Conservation (phyloP, 2,329 filamentous ascomycete species). For the Dendryphion nanum region DNA sequence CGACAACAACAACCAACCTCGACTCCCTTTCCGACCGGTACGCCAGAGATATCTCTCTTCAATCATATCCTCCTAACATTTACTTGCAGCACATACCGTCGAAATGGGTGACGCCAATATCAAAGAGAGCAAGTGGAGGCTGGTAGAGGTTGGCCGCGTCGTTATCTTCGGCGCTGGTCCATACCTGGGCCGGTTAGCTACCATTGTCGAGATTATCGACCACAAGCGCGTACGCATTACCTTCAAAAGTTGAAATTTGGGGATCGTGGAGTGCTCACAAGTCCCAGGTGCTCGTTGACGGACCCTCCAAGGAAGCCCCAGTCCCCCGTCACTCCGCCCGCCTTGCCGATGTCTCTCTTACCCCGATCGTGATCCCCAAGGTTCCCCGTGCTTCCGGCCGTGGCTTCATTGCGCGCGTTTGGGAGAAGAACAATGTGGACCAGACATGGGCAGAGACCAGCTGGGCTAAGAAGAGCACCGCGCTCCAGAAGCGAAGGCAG, state of each 20-base stretch:
- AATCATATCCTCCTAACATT: slow-evolving; percentile 27
- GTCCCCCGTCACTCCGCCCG: slow-evolving; percentile 85
- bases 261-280: slow-evolving; percentile 27
- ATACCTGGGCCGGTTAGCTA: slow-evolving; percentile 80
- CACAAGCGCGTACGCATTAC: slow-evolving; percentile 93
- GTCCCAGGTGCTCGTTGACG: slow-evolving; percentile 87
- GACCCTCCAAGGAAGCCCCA: slow-evolving; percentile 76
- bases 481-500: slow-evolving; percentile 80
- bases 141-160: slow-evolving; percentile 97
- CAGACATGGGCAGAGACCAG: slow-evolving; percentile 86
- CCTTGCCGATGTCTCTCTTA: slow-evolving; percentile 82
- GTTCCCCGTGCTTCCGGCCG: slow-evolving; percentile 83
- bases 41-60: slow-evolving; percentile 26
- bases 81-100: slow-evolving; percentile 34
- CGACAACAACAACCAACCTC: slow-evolving; percentile 32
- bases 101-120: slow-evolving; percentile 50
- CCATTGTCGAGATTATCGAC: slow-evolving; percentile 99
- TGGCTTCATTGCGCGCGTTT: slow-evolving; percentile 78
- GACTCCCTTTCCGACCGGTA: slow-evolving; percentile 41
- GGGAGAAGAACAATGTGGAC: slow-evolving; percentile 90
- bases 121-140: slow-evolving; percentile 64
- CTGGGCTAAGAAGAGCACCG: slow-evolving; percentile 91
- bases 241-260: slow-evolving; percentile 8
- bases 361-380: slow-evolving; percentile 81
- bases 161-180: slow-evolving; percentile 85